phyloP scores from a whole-genome alignment of 2,329 filamentous ascomycete species.

The Mycosphaerella sp. region DNA sequence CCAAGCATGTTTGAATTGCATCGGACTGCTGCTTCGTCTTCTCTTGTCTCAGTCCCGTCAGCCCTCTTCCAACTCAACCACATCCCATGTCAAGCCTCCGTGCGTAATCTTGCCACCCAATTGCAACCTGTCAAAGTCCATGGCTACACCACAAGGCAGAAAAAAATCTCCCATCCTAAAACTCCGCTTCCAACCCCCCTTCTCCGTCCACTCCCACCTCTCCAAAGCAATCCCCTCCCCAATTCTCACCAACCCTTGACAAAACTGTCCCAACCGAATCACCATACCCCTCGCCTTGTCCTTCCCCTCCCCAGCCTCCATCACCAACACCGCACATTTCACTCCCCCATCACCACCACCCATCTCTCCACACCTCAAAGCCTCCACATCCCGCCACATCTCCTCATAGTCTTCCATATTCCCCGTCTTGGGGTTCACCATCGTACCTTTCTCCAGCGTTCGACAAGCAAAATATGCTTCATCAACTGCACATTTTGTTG shows the following conservation, averaged over 20 bases:
- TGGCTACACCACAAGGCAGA: constrained; percentile 38
- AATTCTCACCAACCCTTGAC: constrained; percentile 51
- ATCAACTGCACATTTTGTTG: constrained; percentile 38
- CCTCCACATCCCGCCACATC: constrained; percentile 37
- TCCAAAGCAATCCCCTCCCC: constrained; percentile 45
- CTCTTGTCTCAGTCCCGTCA: no score
- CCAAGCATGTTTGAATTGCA: no score
- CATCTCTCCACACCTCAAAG: constrained; percentile 13
- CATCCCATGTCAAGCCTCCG: constrained; percentile 1
- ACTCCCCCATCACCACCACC: constrained; percentile 48
- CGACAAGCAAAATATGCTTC: no score
- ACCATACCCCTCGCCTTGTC: constrained; percentile 45
- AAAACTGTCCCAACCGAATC: constrained; percentile 49
- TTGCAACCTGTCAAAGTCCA: constrained; percentile 29
- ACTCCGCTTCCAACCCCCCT: constrained; percentile 34
- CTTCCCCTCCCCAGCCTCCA: constrained; percentile 30
- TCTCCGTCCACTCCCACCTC: constrained; percentile 47
- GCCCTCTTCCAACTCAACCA: constrained; percentile 1
- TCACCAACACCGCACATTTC: constrained; percentile 38
- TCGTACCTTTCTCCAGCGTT: constrained; percentile 53
- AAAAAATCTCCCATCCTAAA: constrained; percentile 37
- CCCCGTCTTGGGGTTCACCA: constrained; percentile 54
- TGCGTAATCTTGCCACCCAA: constrained; percentile 29
- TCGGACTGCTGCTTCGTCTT: no score
- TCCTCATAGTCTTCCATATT: constrained; percentile 49